Evolutionary conservation across 129 eudicot species (phyloP), one percentile per base, ranked within the genome.

Genomic region (Flaveria brownii): DNA sequence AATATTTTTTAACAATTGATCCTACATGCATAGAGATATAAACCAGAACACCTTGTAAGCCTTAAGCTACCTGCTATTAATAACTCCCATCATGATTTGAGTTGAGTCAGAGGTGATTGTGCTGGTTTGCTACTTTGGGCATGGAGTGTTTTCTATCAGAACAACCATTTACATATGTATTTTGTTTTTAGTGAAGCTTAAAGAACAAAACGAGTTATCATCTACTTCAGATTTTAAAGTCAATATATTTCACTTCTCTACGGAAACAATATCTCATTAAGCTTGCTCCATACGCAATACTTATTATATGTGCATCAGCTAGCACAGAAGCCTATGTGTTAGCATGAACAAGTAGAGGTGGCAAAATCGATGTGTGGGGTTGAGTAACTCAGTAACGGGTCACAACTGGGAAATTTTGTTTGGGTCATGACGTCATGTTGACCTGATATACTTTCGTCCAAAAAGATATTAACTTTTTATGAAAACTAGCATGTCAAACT

Each of bases 161-260:
- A 45, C 20, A 51, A 47, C 15, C 61, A 15, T 62, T 26, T 28
- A 28, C 45, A 70, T 14, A 52, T 49, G 28, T 69, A 69, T 16
- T 6, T 17, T 70, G 8, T 45, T 12, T 22, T 69, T 17, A 11
- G 43, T 9, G 30, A 2, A 15, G 33, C 30, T 57, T 43, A 10
- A 47, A 41, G 9, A 46, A 47, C 18, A 20, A 13, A 69, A 22
- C 0, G 52, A 12, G 2, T 28, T 69, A 69, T 69, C 9, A 69
- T 20, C 41, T 26, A 5, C 46, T 45, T 2, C 20, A 46, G 41
- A 3, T 54, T 36, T 72, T 41, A 39, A 54, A 54, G 43, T 74
- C 28, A 60, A 74, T 39, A 39, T 42, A 59, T 22, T 39, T 55
- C 77, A 73, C n/a, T 59, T 60, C 70, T 70, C 59, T 45, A 43